phyloP scores from a whole-genome alignment of 352 stramenopile species.

The Phytophthora sp. region DNA sequence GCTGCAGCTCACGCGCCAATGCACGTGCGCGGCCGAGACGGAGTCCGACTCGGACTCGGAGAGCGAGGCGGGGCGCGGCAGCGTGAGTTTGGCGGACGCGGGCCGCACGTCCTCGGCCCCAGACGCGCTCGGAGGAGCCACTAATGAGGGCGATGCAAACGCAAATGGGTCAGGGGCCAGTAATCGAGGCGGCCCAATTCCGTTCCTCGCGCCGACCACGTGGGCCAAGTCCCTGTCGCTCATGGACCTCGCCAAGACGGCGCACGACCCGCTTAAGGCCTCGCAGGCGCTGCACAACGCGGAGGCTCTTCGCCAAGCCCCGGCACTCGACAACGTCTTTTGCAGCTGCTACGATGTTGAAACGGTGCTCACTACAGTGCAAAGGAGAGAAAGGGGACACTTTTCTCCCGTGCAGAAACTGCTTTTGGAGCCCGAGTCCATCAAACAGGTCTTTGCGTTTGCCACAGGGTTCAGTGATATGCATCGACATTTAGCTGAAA shows the following conservation, averaged over 20 bases:
- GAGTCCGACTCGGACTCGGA: conserved; percentile 79
- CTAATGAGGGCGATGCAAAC: conserved; percentile 1
- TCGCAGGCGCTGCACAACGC: conserved; percentile 80
- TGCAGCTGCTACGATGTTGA: conserved; percentile 80
- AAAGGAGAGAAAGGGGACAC: conserved; percentile 54
- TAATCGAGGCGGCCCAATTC: background rate
- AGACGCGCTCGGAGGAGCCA: background rate
- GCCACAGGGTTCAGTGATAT: conserved; percentile 46
- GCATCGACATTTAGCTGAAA: background rate
- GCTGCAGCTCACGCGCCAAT: conserved; percentile 51
- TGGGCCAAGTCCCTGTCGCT: conserved; percentile 43
- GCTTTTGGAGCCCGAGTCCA: conserved; percentile 63
- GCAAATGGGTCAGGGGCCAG: conserved; percentile 8
- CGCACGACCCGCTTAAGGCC: conserved; percentile 63
- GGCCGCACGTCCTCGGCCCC: conserved; percentile 12
- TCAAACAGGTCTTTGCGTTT: conserved; percentile 68
- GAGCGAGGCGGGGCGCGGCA: conserved; percentile 15
- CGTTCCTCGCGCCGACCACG: conserved; percentile 3
- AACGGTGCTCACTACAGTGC: conserved; percentile 65
- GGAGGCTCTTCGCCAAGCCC: conserved; percentile 64
- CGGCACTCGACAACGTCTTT: conserved; percentile 74
- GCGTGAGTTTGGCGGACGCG: background rate
- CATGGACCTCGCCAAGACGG: conserved; percentile 33
- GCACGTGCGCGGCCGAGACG: conserved; percentile 73
- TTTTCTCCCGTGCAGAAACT: conserved; percentile 75